Base-by-base conservation (phyloP, 768 basidiomycete genomes). In the Pulveroboletus frians region DNA sequence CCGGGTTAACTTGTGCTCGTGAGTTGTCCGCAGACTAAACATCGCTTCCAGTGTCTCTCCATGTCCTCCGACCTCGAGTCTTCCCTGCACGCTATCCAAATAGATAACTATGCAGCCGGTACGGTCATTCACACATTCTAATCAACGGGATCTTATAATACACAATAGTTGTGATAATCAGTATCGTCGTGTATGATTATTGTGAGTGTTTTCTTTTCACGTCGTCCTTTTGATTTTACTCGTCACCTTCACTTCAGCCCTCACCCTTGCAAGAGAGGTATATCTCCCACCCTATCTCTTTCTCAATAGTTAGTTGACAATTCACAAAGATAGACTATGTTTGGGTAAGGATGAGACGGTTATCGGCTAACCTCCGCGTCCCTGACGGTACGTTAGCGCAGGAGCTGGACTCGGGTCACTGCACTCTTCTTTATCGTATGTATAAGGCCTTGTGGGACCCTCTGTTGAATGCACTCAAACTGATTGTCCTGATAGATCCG, bases 121-220 rank as follows among this genome's bases (percentile, higher is more conserved):
- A 29, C 1, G 39, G 9, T 23, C 29, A 2, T 8, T 11, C 9
- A 4, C 4, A 11, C 15, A 3, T 4, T 23, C 13, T 1, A 0
- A 37, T 49, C 34, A 30, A 29, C 2, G 2, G 2, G 0, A 39
- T 9, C 34, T 42, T 3, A 40, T 4, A 9, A 17, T 14, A 3
- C 7, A 2, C 2, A 2, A 3, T 15, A 56, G 55, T 56, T 3
- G 29, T 21, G 5, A n/a, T 41, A 2, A 27, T 46, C 6, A 44
- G 20, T 10, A n/a, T 31, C 5, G 38, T 57, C 5, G 47, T 3
- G 21, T 52, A 57, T 14, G 56, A 57, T 18, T 57, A 47, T 9
- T 0, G 56, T 49, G 26, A 57, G 51, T 17, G 2, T 29, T 15
- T 15, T n/a, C 26, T 4, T 5, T 43, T 17, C 39, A 10, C 1